Conservation (phyloP, 192 early-diverging fungal species). For the Coemansia sp. region DNA sequence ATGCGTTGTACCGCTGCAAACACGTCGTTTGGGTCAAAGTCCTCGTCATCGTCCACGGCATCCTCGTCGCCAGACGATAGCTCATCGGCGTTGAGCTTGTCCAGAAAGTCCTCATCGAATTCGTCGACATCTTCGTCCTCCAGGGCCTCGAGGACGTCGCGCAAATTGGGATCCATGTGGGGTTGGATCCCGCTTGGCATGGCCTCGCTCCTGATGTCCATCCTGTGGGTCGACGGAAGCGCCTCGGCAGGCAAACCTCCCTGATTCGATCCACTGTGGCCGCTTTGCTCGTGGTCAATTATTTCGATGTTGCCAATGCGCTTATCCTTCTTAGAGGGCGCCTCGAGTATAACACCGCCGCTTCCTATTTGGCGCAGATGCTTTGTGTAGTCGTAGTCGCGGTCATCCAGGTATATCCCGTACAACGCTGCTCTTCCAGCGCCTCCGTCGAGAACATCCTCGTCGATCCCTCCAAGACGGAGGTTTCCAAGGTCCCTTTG, state of each 20-base stretch:
- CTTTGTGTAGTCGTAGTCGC: conserved; percentile 92
- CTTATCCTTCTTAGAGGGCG: conserved; percentile 55
- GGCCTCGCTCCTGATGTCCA: conserved; percentile 70
- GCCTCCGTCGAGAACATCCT: conserved; percentile 30
- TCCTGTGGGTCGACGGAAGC: conserved; percentile 74
- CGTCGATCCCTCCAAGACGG: conserved; percentile 13
- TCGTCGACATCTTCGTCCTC: conserved; percentile 86
- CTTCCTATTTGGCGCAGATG: conserved; percentile 86
- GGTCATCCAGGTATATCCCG: conserved; percentile 90
- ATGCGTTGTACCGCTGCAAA: conserved; percentile 52
- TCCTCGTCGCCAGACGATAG: conserved; percentile 66
- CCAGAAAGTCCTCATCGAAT: conserved; percentile 78
- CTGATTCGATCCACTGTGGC: conserved; percentile 9
- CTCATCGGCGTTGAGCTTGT: conserved; percentile 71
- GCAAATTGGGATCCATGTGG: conserved; percentile 78
- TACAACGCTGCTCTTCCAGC: conserved; percentile 69
- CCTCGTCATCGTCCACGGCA: conserved; percentile 21
- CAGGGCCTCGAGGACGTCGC: conserved; percentile 90
- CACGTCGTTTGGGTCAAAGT: conserved; percentile 51
- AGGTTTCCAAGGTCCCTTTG: conserved; percentile 26
- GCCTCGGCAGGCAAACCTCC: conserved; percentile 73
- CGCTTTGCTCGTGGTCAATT: conserved; percentile 15
- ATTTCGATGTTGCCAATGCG: conserved; percentile 34
- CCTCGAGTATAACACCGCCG: conserved; percentile 78
- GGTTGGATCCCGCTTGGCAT: conserved; percentile 66